phyloP scores from a whole-genome alignment of 2,329 filamentous ascomycete species.

The Nemania abortiva region DNA sequence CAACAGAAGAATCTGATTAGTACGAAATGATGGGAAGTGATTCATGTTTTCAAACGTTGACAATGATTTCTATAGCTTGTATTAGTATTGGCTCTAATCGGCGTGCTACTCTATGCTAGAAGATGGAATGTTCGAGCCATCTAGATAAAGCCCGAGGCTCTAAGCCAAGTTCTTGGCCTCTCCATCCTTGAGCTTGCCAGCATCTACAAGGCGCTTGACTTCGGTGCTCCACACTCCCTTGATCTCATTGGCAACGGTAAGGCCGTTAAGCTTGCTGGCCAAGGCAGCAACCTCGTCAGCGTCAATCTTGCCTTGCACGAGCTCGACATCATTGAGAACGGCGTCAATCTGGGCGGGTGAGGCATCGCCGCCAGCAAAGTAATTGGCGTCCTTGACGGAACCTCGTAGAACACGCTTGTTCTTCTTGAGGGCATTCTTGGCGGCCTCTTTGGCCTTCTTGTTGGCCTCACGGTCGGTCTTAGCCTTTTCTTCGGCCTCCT shows the following conservation, averaged over 20 bases:
- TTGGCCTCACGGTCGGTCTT: constrained; percentile 84
- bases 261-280: constrained; percentile 81
- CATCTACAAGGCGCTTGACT: constrained; percentile 80
- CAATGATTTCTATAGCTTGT: constrained; percentile 12
- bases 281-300: constrained; percentile 89
- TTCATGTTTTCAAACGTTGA: not conserved
- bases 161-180: constrained; percentile 71
- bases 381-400: constrained; percentile 97
- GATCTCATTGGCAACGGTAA: constrained; percentile 85
- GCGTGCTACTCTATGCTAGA: constrained; percentile 12
- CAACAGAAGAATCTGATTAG: not conserved
- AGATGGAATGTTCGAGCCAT: not conserved
- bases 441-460: constrained; percentile 98
- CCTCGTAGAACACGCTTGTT: constrained; percentile 98
- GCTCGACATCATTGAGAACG: constrained; percentile 87
- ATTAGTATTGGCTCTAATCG: constrained; percentile 13
- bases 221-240: constrained; percentile 85
- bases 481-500: constrained; percentile 86
- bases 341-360: constrained; percentile 83
- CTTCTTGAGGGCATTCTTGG: constrained; percentile 99
- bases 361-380: constrained; percentile 81
- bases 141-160: not conserved
- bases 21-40: not conserved
- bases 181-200: constrained; percentile 87
- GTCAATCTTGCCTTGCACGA: constrained; percentile 88